Conservation (phyloP, 169 alveolate genomes). For the Plasmodium vivax region DNA sequence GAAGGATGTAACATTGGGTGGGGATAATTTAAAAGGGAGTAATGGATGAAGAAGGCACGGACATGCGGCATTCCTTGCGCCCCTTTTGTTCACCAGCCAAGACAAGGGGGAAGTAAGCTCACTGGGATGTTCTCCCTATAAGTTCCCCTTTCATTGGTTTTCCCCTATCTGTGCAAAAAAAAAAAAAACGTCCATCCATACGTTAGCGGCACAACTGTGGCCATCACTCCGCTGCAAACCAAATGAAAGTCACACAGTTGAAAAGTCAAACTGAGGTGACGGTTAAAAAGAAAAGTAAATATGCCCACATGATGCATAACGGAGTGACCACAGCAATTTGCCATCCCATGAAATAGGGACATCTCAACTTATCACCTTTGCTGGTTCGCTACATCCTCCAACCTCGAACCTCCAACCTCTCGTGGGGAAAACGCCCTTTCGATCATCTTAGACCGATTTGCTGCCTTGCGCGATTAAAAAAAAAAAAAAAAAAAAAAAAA, state of each 20-base stretch:
- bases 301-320: not conserved
- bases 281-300: not conserved
- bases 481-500: not conserved
- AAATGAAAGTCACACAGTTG: not conserved
- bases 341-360: not conserved
- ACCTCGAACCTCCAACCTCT: not conserved
- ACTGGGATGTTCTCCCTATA: not conserved
- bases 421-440: not conserved
- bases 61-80: not conserved
- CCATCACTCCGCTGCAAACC: not conserved
- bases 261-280: not conserved
- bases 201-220: not conserved
- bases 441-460: not conserved
- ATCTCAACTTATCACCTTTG: not conserved
- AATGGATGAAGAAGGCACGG: not conserved
- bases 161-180: not conserved
- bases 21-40: not conserved
- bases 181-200: not conserved
- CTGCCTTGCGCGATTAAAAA: not conserved
- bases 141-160: not conserved
- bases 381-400: not conserved
- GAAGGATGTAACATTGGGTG: not conserved
- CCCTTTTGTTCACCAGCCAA: not conserved
- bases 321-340: not conserved
- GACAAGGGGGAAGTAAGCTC: not conserved